These are phyloP conservation scores for Globisporangium emineosum DNA, from an alignment of 352 stramenopile genomes.

Conservation along the genomic window DNA sequence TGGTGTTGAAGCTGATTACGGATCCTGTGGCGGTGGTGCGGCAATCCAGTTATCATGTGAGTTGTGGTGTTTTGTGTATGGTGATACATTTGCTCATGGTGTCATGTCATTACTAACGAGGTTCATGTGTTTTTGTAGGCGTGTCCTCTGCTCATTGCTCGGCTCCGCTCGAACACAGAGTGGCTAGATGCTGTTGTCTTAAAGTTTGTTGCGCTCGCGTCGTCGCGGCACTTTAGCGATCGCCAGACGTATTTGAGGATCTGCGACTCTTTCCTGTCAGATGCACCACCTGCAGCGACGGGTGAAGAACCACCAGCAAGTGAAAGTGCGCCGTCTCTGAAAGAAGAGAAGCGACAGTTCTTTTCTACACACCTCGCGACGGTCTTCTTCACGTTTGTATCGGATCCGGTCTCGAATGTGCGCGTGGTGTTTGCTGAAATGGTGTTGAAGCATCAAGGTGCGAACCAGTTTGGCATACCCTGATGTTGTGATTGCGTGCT, in stretches of 20 bases:
- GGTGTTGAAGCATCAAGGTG: constrained; percentile 44
- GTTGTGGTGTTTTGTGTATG: neutral
- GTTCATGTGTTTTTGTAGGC: constrained; percentile 24
- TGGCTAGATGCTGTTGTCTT: constrained; percentile 47
- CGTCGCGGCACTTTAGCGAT: constrained; percentile 55
- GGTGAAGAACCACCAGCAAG: neutral
- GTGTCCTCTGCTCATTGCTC: constrained; percentile 58
- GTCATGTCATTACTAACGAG: neutral
- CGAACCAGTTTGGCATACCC: neutral
- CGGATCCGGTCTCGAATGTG: constrained; percentile 73
- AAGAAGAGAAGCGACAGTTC: constrained; percentile 24
- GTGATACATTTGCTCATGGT: too few species aligned
- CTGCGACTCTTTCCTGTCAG: constrained; percentile 47
- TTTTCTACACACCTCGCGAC: constrained; percentile 47
- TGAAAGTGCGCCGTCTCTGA: neutral
- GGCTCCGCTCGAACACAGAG: constrained; percentile 38
- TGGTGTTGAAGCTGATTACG: constrained; percentile 74
- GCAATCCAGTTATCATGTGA: constrained; percentile 60
- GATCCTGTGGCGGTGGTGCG: constrained; percentile 73
- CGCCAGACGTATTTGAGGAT: constrained; percentile 71
- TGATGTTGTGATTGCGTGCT: neutral
- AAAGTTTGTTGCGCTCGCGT: constrained; percentile 49
- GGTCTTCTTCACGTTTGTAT: constrained; percentile 55
- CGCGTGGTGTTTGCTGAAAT: constrained; percentile 56
- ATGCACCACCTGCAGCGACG: constrained; percentile 3